These are phyloP conservation scores for Acrasis kona DNA, from an alignment of 78 protist species.

Conservation along the genomic window DNA sequence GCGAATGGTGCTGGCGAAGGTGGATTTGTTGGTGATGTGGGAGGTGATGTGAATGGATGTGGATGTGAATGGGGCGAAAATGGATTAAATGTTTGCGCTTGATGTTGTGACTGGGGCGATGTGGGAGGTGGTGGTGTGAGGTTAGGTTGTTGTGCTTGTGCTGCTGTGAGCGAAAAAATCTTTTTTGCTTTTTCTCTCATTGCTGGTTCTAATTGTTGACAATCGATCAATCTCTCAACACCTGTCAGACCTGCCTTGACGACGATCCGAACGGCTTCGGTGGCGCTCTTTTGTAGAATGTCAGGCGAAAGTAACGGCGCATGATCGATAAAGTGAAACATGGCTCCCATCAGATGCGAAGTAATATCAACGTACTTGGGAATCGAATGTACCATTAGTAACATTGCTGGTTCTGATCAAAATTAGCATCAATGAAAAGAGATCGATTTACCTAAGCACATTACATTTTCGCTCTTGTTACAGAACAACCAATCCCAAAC, in stretches of 20 bases:
- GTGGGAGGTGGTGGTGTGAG: too few species aligned
- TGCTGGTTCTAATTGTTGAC: neutral
- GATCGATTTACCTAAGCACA: neutral
- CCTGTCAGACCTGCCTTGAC: neutral
- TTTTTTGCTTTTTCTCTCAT: neutral
- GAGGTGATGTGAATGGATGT: neutral
- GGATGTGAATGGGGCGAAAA: neutral
- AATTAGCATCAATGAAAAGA: too few species aligned
- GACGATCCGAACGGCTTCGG: neutral
- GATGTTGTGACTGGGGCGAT: neutral
- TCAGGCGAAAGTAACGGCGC: neutral
- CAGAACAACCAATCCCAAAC: neutral
- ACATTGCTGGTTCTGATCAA: slow-evolving; percentile 1
- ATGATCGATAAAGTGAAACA: neutral
- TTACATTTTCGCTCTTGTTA: neutral
- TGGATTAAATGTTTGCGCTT: neutral
- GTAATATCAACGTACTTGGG: neutral
- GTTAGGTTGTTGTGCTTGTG: too few species aligned
- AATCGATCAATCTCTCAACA: neutral
- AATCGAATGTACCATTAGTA: neutral
- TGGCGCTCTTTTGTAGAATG: neutral
- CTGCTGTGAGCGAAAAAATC: too few species aligned
- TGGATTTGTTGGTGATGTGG: neutral
- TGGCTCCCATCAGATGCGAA: neutral
- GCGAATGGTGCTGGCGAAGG: neutral